Conservation (phyloP, 2,329 filamentous ascomycete species). For the Leptoxyphium fumago region DNA sequence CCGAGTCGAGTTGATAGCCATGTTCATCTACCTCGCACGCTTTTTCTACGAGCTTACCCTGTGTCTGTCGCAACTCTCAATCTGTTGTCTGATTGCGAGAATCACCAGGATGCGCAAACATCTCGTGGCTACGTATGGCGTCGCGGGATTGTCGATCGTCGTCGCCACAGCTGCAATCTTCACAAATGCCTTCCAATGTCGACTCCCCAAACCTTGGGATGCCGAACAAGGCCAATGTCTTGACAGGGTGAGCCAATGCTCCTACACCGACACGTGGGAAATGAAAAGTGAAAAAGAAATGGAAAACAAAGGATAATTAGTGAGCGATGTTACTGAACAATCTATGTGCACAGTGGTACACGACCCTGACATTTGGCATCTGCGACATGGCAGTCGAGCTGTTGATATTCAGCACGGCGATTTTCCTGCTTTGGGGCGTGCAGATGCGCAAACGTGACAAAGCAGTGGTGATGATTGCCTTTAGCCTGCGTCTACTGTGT, state of each 20-base stretch:
- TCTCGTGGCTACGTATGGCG: slow-evolving; percentile 5
- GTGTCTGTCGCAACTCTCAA: slow-evolving; percentile 11
- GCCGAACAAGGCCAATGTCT: neutral
- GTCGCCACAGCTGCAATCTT: slow-evolving; percentile 3
- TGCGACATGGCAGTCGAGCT: neutral
- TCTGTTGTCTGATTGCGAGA: slow-evolving; percentile 13
- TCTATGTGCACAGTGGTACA: too few relatives aligned
- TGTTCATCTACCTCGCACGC: slow-evolving; percentile 8
- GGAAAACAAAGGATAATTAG: too few relatives aligned
- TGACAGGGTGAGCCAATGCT: too few relatives aligned
- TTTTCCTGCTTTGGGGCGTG: slow-evolving; percentile 13
- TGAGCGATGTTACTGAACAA: too few relatives aligned
- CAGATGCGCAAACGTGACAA: slow-evolving; percentile 13
- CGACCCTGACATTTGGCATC: neutral
- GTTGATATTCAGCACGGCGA: slow-evolving; percentile 3
- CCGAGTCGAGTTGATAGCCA: slow-evolving; percentile 2
- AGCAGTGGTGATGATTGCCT: slow-evolving; percentile 10
- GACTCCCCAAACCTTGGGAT: slow-evolving; percentile 12
- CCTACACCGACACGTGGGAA: too few relatives aligned
- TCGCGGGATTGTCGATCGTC: neutral
- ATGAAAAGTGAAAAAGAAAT: too few relatives aligned
- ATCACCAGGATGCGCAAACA: slow-evolving; percentile 9
- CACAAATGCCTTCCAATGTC: slow-evolving; percentile 10
- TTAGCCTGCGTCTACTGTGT: slow-evolving; percentile 13
- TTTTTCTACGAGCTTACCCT: slow-evolving; percentile 8